Evolutionary conservation across 371 early-diverging fungal genomes (phyloP), one percentile per base, ranked within the genome.

Genomic region (Apophysomyces variabilis): DNA sequence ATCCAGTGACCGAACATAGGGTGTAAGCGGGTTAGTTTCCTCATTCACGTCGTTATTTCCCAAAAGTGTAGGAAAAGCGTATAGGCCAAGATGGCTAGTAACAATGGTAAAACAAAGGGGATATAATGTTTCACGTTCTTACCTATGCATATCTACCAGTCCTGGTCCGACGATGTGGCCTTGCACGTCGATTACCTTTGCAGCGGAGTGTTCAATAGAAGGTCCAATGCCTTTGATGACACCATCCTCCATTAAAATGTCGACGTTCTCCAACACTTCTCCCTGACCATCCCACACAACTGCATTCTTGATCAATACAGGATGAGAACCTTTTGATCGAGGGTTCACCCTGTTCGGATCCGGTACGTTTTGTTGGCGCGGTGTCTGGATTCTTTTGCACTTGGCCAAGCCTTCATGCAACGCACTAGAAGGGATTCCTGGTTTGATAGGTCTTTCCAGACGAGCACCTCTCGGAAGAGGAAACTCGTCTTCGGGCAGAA

Each of bases 121-220:
- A n/a, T n/a, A 39, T 37, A 50, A 43, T 16, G 21, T 50, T n/a
- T 18, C 21, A 43, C 5, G 54, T 4, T 41, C 16, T 67, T 80
- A 89, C 89, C 85, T 85, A 66, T 93, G 90, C 90, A 87, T 86
- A 70, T 92, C 93, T 5, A 93, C 89, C 18, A 93, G 65, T 58
- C 93, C 92, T 57, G 93, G 93, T 9, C 89, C 84, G 11, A 93
- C 76, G 44, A 84, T 83, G 45, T 87, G 86, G 5, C 89, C 89
- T 62, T 82, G 77, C 57, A 84, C 86, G 64, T 93, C 87, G 50
- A 91, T 83, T 3, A 77, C 64, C n/a, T 77, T 74, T 3, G 65
- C 67, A 39, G 70, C 66, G 12, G 73, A 67, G 3, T 69, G 50
- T 38, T 72, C 43, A 47, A 84, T 73, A 43, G 70, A 60, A 7